Conservation (phyloP, 176 grass and related monocot genomes). For the Aegilops bicornis region DNA sequence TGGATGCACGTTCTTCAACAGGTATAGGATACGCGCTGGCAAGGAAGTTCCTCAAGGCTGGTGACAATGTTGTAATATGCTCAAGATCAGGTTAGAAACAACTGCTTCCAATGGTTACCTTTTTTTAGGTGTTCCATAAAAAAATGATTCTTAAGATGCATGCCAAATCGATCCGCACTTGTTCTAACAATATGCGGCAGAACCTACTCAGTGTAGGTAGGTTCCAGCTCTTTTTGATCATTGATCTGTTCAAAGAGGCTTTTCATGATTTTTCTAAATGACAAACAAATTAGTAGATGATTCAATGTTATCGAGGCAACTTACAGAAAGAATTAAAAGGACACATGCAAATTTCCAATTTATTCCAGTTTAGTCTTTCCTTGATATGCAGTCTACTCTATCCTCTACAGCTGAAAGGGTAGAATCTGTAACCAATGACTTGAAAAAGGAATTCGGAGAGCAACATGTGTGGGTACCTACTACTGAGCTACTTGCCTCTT, state of each 20-base stretch:
- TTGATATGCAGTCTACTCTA: constrained; percentile 51
- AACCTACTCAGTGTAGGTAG: too few species aligned
- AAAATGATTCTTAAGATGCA: not conserved
- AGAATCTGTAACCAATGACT: constrained; percentile 50
- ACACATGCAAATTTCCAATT: constrained; percentile 24
- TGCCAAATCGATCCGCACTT: not conserved
- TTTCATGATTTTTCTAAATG: not conserved
- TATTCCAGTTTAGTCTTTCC: constrained; percentile 43
- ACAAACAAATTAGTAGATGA: not conserved
- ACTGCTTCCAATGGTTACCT: not conserved
- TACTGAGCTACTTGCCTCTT: constrained; percentile 31
- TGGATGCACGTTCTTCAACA: constrained; percentile 23
- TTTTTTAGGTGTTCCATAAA: not conserved
- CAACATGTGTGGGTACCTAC: constrained; percentile 98
- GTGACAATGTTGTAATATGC: constrained; percentile 89
- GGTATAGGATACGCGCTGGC: constrained; percentile 88
- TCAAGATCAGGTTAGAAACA: constrained; percentile 71
- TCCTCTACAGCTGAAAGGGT: constrained; percentile 77
- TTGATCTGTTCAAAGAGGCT: not conserved
- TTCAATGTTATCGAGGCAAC: not conserved
- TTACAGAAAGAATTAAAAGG: constrained; percentile 8
- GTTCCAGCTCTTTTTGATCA: constrained; percentile 6
- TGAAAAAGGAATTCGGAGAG: constrained; percentile 85
- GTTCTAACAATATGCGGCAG: too few species aligned
- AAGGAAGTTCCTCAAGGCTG: constrained; percentile 73